Evolutionary conservation across 1,139 yeast species (phyloP).

Genomic region (Magnusiomyces sp.): DNA sequence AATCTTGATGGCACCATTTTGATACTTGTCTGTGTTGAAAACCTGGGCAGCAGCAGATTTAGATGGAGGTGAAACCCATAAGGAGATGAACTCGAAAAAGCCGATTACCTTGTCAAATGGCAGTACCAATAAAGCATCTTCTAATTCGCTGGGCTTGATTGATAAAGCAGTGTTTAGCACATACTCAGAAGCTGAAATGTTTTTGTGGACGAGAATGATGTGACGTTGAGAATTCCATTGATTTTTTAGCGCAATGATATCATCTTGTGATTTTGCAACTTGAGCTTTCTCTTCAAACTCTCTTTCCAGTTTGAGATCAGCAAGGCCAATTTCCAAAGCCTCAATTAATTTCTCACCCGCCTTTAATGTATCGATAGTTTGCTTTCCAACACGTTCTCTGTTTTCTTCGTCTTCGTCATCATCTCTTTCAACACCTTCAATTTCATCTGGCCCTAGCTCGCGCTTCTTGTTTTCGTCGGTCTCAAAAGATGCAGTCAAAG

Average conservation of each 20-base stretch:
- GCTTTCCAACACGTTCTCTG: conserved; percentile 62
- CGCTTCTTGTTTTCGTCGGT: conserved; percentile 35
- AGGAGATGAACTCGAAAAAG: conserved; percentile 61
- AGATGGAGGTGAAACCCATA: conserved; percentile 40
- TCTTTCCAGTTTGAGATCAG: conserved; percentile 55
- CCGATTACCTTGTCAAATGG: conserved; percentile 80
- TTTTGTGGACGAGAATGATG: conserved; percentile 62
- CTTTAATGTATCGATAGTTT: conserved; percentile 83
- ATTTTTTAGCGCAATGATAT: conserved; percentile 38
- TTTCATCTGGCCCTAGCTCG: conserved; percentile 16
- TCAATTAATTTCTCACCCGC: conserved; percentile 93
- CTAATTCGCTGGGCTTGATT: conserved; percentile 77
- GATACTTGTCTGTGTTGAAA: not conserved
- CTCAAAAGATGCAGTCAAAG: conserved; percentile 62
- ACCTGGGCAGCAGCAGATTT: not conserved
- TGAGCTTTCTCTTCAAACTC: conserved; percentile 20
- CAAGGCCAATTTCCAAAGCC: conserved; percentile 75
- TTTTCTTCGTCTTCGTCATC: conserved; percentile 48
- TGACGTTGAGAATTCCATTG: conserved; percentile 45
- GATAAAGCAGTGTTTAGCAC: conserved; percentile 61
- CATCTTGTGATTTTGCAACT: conserved; percentile 30
- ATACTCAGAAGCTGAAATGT: conserved; percentile 65
- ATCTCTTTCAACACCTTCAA: conserved; percentile 31
- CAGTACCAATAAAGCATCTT: conserved; percentile 81
- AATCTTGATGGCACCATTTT: conserved; percentile 35